Conservation (phyloP, 176 grass and related monocot genomes). For the Carex myosuroides region DNA sequence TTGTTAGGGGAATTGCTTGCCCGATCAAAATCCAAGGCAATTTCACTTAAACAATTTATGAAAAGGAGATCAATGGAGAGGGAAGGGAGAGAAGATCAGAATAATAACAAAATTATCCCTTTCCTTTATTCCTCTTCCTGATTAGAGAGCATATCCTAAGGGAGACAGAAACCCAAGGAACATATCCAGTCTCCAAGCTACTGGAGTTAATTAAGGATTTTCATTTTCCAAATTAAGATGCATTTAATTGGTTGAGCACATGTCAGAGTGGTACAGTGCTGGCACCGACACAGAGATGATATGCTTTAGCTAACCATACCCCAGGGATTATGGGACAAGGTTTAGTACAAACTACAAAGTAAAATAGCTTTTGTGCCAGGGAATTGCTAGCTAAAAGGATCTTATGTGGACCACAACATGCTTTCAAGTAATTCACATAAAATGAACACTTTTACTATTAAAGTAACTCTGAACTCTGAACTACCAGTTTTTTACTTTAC, state of each 20-base stretch:
- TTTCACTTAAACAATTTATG: neutral
- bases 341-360: slow-evolving; percentile 1
- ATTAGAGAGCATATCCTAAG: neutral
- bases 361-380: neutral
- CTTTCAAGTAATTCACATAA: neutral
- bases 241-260: neutral
- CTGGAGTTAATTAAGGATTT: neutral
- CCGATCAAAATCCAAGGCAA: neutral
- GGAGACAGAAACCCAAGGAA: neutral
- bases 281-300: neutral
- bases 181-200: neutral
- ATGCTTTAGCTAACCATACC: slow-evolving; percentile 1
- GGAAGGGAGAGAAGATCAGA: too few relatives aligned
- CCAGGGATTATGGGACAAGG: neutral
- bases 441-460: neutral
- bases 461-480: neutral
- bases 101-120: too few relatives aligned
- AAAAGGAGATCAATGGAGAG: neutral
- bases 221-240: neutral
- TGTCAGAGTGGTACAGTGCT: neutral
- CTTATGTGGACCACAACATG: neutral
- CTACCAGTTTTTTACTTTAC: slow-evolving; percentile 1
- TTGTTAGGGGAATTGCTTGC: neutral
- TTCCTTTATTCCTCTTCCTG: too few relatives aligned
- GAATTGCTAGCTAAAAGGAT: neutral